Conservation (phyloP, 202 grass and related monocot species). For the Setaria viridis region DNA sequence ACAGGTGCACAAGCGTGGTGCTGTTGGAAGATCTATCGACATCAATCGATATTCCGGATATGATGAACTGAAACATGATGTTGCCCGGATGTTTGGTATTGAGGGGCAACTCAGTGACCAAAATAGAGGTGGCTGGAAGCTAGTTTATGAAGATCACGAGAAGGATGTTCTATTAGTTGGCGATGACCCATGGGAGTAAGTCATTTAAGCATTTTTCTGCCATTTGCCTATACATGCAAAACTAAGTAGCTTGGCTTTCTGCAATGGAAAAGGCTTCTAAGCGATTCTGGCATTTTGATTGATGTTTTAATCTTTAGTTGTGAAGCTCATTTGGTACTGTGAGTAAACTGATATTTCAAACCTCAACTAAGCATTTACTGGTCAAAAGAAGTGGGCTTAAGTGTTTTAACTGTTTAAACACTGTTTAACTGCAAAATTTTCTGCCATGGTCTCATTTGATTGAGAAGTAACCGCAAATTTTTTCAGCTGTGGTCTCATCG, state of each 20-base stretch:
- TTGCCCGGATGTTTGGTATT: conserved; percentile 84
- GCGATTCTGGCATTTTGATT: conserved; percentile 23
- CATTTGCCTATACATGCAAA: background rate
- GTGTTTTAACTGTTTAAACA: background rate
- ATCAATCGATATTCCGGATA: conserved; percentile 85
- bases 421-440: background rate
- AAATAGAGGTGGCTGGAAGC: conserved; percentile 81
- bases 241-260: conserved; percentile 26
- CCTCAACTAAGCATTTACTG: conserved; percentile 30
- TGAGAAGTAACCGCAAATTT: background rate
- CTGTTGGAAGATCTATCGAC: conserved; percentile 87
- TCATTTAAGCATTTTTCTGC: conserved; percentile 33
- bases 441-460: conserved; percentile 17
- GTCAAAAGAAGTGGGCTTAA: background rate
- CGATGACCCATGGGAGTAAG: conserved; percentile 98
- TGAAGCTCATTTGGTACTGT: conserved; percentile 5
- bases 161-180: conserved; percentile 91
- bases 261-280: conserved; percentile 16
- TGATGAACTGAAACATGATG: conserved; percentile 71
- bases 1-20: conserved; percentile 87
- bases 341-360: conserved; percentile 3
- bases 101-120: conserved; percentile 85
- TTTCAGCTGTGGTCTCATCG: conserved; percentile 9
- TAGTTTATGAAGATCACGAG: conserved; percentile 86
- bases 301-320: background rate